Base-by-base conservation (phyloP, 2,329 filamentous ascomycete genomes). In the Hymenoscyphus albidus region DNA sequence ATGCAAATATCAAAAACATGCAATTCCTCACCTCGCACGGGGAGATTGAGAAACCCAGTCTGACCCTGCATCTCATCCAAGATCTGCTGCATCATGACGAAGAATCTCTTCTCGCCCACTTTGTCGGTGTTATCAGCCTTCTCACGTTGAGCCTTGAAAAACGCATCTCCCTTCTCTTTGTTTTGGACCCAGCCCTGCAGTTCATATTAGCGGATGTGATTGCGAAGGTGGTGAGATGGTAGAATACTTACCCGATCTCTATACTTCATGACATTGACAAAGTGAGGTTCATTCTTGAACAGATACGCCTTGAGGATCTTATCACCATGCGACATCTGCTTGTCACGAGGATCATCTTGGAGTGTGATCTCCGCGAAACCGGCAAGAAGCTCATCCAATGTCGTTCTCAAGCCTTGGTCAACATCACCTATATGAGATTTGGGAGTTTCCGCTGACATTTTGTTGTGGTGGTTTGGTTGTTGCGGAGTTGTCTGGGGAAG, bases 11-110 rank as follows among this genome's bases (percentile, higher is more conserved):
- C 72, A 13, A 74, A 67, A 16, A 71, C 64, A 32, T 68, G 68
- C 5, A 70, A 54, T 7, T 65, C 27, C 12, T 22, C 18, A 14
- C 48, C 56, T 14, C 38, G 40, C 12, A 14, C 5, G 12, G 48
- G 27, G 1, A 58, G 54, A 27, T 27, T 59, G 18, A 72, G 58
- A 39, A 62, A 64, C 9, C 57, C 42, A 4, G 69, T 69, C 5
- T 48, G n/a, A 1, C 42, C 9, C 7, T 84, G 68, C 27, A 85
- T 70, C 59, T 83, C 77, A 1, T 72, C 16, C 1, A 72, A 80
- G 42, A 85, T 81, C 0, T 64, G 60, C 51, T 71, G 68, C 80
- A 82, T 83, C 72, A 82, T 72, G 0, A 64, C 61, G 68, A 76
- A 81, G 67, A 83, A 80, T 56, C 64, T 68, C 0, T 22, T 48